These are phyloP conservation scores for Penicillium brasilianum DNA, from an alignment of 2,329 filamentous ascomycete species.

Conservation along the genomic window DNA sequence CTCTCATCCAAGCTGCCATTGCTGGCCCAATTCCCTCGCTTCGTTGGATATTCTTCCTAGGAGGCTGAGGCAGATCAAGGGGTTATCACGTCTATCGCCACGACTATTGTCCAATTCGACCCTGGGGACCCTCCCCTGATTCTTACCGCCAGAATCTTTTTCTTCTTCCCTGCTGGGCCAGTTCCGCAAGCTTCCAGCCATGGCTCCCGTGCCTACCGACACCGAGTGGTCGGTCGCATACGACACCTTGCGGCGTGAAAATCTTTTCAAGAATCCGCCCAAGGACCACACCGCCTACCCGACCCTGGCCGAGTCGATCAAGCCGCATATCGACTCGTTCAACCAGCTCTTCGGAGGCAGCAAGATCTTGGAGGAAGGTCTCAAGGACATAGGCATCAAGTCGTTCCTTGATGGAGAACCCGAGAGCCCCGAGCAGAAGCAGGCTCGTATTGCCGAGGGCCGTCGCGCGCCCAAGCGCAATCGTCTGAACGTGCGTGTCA, in stretches of 20 bases:
- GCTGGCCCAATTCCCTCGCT: conserved; percentile 33
- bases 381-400: conserved; percentile 90
- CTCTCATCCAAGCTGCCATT: conserved; percentile 32
- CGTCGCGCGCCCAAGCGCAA: conserved; percentile 67
- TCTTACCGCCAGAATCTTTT: not conserved
- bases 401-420: conserved; percentile 80
- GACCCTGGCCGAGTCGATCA: conserved; percentile 79
- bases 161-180: conserved; percentile 22
- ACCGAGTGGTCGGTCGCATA: conserved; percentile 85
- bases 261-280: conserved; percentile 87
- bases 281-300: conserved; percentile 88
- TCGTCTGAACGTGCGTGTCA: conserved; percentile 76
- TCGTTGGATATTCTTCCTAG: conserved; percentile 18
- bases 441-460: conserved; percentile 56
- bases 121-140: not conserved
- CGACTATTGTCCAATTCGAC: not conserved
- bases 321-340: conserved; percentile 94
- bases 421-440: conserved; percentile 47
- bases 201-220: conserved; percentile 63
- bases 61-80: conserved; percentile 26
- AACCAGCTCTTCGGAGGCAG: conserved; percentile 81
- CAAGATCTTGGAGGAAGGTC: conserved; percentile 73
- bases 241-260: conserved; percentile 82
- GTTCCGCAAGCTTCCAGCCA: conserved; percentile 40
- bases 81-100: conserved; percentile 10